These are phyloP conservation scores for Aspergillus indologenus DNA, from an alignment of 495 filamentous ascomycete species.

Conservation along the genomic window DNA sequence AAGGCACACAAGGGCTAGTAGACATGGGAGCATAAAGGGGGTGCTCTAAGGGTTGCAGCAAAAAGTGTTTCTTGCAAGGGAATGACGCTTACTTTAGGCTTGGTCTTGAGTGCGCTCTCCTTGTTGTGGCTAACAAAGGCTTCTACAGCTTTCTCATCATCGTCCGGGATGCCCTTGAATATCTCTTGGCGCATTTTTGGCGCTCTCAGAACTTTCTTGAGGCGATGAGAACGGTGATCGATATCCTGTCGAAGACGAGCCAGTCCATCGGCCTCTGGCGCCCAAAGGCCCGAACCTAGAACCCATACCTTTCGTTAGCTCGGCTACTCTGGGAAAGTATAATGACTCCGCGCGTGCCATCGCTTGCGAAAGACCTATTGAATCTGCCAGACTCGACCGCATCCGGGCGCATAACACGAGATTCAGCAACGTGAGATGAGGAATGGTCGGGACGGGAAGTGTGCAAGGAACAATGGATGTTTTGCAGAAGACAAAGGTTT, in stretches of 20 bases:
- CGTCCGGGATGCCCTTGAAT: constrained; percentile 52
- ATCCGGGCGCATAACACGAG: background rate
- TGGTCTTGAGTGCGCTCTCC: constrained; percentile 74
- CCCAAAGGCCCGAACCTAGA: constrained; percentile 75
- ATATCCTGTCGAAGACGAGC: constrained; percentile 67
- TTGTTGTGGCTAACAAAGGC: constrained; percentile 67
- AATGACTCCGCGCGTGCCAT: background rate
- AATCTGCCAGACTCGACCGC: background rate
- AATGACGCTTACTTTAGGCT: constrained; percentile 67
- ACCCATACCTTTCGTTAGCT: constrained; percentile 16
- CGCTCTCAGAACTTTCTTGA: constrained; percentile 63
- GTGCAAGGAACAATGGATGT: background rate
- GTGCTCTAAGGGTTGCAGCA: background rate
- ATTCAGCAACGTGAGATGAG: background rate
- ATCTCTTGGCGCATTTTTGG: constrained; percentile 58
- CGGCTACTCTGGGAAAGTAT: background rate
- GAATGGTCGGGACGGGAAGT: background rate
- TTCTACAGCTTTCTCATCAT: constrained; percentile 58
- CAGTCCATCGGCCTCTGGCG: constrained; percentile 61
- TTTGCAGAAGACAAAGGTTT: background rate
- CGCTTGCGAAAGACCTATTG: background rate
- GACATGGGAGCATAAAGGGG: background rate
- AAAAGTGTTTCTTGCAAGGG: background rate
- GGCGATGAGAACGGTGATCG: constrained; percentile 62
- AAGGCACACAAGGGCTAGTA: background rate